Conservation (phyloP, 2,329 filamentous ascomycete genomes). For the Venturia asperata region DNA sequence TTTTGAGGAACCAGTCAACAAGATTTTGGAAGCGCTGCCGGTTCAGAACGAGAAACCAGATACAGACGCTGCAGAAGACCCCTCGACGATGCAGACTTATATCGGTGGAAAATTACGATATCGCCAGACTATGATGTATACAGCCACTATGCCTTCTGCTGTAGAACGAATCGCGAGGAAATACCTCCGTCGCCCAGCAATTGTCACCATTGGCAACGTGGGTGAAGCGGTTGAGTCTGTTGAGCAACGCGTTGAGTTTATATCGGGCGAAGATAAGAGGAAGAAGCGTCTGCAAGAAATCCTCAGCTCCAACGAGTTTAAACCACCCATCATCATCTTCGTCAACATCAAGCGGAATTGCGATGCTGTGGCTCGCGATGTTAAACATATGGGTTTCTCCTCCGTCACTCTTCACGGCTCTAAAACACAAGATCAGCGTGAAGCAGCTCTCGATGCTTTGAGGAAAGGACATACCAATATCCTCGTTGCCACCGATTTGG, state of each 20-base stretch:
- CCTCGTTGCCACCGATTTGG: conserved; percentile 90
- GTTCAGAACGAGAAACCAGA: conserved; percentile 94
- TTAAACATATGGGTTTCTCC: conserved; percentile 88
- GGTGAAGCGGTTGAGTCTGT: conserved; percentile 97
- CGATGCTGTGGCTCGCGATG: conserved; percentile 87
- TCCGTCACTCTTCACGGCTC: conserved; percentile 87
- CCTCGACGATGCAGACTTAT: conserved; percentile 73
- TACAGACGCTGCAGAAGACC: conserved; percentile 81
- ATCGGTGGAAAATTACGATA: conserved; percentile 72
- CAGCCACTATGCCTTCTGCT: conserved; percentile 88
- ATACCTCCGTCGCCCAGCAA: conserved; percentile 86
- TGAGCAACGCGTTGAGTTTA: conserved; percentile 91
- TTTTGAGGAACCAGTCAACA: conserved; percentile 96
- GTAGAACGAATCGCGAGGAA: conserved; percentile 96
- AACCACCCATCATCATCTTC: conserved; percentile 92
- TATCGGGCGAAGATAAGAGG: conserved; percentile 84
- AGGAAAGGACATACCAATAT: conserved; percentile 75
- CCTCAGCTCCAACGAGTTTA: conserved; percentile 69
- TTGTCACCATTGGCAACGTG: conserved; percentile 87
- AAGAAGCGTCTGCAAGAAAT: conserved; percentile 96
- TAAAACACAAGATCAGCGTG: conserved; percentile 97
- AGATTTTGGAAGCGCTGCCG: conserved; percentile 90
- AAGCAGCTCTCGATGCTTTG: conserved; percentile 80
- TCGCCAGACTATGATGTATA: conserved; percentile 99
- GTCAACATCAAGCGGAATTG: conserved; percentile 99